Base-by-base conservation (phyloP, 805 yeast species). In the Zygosaccharomyces rouxii region DNA sequence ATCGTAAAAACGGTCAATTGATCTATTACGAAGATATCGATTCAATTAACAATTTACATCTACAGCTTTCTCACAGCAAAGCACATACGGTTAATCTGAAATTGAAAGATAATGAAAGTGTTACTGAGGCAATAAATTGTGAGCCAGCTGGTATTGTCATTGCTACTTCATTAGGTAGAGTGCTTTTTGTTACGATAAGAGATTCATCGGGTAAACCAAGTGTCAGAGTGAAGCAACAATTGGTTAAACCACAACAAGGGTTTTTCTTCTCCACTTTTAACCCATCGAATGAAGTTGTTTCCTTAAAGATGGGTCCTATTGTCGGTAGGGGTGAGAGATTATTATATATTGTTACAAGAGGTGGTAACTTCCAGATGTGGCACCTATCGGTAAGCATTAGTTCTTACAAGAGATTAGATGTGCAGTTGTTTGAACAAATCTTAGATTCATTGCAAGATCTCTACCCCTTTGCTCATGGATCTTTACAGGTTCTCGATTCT, bases 71-170 rank as follows among this genome's bases (percentile, higher is more conserved):
- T 5, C 53, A 54, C 22, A 53, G 54, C 16, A 56, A 62, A 50
- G 59, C 64, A 5, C 65, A 63, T 42, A 50, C 41, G 4, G 35
- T 64, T 21, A 54, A 53, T 40, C 42, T 66, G 33, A 56, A 54
- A 21, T 44, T 64, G 14, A 55, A 57, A 26, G 59, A 58, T 16
- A 46, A 49, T 35, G 97, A 90, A 61, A 60, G 63, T 26, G 70
- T 89, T 14, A 77, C 80, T 1, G 57, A 73, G 33, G 75, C 84
- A 1, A 78, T 80, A 47, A 77, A 77, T 51, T 73, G 84, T 9
- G 88, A 82, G 54, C 90, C 94, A 0, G 80, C 85, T 1, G 96
- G 96, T 2, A 71, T 88, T 4, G 72, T 84, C 0, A 59, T 84
- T 7, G 78, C 89, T 6, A 88, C 97, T 0, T 78, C 86, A 3